Evolutionary conservation across 495 filamentous ascomycete species (phyloP).

Genomic region (Polyplosphaeria fusca): DNA sequence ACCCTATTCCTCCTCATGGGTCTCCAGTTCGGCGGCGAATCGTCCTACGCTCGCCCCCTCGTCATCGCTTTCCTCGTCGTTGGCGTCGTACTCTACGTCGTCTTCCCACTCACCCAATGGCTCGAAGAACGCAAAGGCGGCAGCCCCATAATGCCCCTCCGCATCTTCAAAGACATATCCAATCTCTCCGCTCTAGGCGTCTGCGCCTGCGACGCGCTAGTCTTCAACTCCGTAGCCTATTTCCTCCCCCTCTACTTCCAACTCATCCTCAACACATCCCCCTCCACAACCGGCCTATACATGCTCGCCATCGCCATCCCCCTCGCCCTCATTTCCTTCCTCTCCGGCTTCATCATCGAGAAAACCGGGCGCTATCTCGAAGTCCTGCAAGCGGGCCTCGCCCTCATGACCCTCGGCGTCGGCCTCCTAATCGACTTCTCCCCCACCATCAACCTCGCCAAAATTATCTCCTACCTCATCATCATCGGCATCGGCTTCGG

Average conservation of each 20-base stretch:
- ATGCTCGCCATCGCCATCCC: slow-evolving; percentile 29
- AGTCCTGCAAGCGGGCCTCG: slow-evolving; percentile 26
- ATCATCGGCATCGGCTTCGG: slow-evolving; percentile 55
- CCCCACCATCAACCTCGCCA: slow-evolving; percentile 40
- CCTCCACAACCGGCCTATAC: slow-evolving; percentile 28
- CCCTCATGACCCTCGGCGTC: slow-evolving; percentile 32
- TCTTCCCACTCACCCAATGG: slow-evolving; percentile 24
- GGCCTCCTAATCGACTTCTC: slow-evolving; percentile 29
- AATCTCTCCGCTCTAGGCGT: slow-evolving; percentile 26
- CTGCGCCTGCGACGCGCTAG: slow-evolving; percentile 31
- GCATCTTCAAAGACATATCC: slow-evolving; percentile 24
- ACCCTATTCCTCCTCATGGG: slow-evolving; percentile 30
- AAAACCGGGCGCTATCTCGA: slow-evolving; percentile 25
- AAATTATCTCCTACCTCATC: slow-evolving; percentile 54
- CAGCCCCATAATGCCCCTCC: slow-evolving; percentile 31
- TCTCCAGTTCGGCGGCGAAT: slow-evolving; percentile 27
- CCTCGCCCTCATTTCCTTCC: slow-evolving; percentile 20
- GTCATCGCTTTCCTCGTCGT: slow-evolving; percentile 27
- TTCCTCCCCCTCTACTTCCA: slow-evolving; percentile 38
- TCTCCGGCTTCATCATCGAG: slow-evolving; percentile 25
- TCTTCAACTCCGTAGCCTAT: slow-evolving; percentile 36
- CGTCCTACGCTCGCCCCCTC: background rate
- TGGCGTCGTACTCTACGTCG: slow-evolving; percentile 7
- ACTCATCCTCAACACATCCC: slow-evolving; percentile 18
- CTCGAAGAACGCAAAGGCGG: background rate